Evolutionary conservation across 2,329 filamentous ascomycete genomes (phyloP), one percentile per base, ranked within the genome.

Genomic region (Fusarium sp.): DNA sequence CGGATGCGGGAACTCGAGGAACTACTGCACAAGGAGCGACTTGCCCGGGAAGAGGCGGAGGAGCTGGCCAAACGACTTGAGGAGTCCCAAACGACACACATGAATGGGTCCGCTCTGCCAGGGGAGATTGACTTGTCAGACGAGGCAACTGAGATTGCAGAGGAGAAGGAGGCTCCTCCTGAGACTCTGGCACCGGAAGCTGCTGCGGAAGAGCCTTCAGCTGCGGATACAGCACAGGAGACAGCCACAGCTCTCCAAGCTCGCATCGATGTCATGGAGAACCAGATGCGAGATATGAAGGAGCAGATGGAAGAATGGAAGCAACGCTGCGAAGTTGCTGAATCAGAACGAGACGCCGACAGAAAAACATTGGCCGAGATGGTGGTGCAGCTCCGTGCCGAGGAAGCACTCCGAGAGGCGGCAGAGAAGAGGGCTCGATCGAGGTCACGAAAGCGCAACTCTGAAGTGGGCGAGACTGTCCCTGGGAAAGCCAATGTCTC

Each of bases 281-380:
- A 85, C 37, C 93, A 97, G 75, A 95, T 98, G 88, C 90, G 89
- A 58, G 90, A 91, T 61, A 89, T 97, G 84, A 93, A 91, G 80
- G 86, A 90, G 66, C 92, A 97, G 78, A 90, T 97, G 77, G 91
- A 96, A 57, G 82, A 86, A 7, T 97, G 93, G 83, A 91, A 91
- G 74, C 84, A 88, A 60, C 90, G 94, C 31, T 94, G 94, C 9
- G 92, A 97, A 78, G 87, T 84, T 62, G 95, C 94, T 4, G 95
- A 98, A 78, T 83, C 88, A 9, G 94, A 97, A 74, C 89, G 91
- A 47, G 89, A 91, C 58, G 85, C 89, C 43, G 89, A 91, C 57
- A 90, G 92, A 58, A 91, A 92, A 78, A 92, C 91, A 2, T 82
- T 99, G 46, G 91, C 92, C 1, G 93, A 97, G 77, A 96, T 98